Evolutionary conservation across 176 grass and related monocot species (phyloP), one percentile per base, ranked within the genome.

Genomic region (Miscanthus lutarioriparius): DNA sequence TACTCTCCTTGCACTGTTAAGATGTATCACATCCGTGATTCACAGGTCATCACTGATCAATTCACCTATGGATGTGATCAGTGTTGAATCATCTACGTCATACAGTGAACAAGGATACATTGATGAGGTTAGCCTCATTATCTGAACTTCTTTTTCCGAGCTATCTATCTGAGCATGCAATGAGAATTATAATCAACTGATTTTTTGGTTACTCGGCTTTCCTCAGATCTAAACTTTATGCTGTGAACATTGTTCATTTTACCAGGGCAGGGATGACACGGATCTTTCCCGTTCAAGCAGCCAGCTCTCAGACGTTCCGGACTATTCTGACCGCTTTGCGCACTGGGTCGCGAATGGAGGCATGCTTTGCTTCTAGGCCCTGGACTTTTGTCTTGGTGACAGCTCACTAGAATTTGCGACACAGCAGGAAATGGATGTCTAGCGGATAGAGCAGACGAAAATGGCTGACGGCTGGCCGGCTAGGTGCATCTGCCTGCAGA

Each of bases 281-380:
- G 72, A 79, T 16, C 67, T 76, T 37, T 81, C 85, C 9, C 74
- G 54, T 56, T 82, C 79, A 2, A 80, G 74, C 76, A 80, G 77
- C 76, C 75, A 85, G 73, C 37, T 84, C 39, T 72, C 28, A 19
- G 76, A 75, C 19, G 11, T 25, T 20, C 36, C 39, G 2, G 86
- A 94, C 56, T 96, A 94, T 77, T 89, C 97, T 0, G 90, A 92
- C 35, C 87, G 75, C 27, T 99, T 99, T 85, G 87, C 86, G 30
- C 47, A 91, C 5, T 99, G 97, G 97, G 84, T 99, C 48, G 86
- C 81, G 38, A 75, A 83, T 77, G 93, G 91, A 64, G 90, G 90
- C 78, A 88, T 89, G 76, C 53, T 99, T 62, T 96, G 83, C 87
- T 94, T 94, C 83, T 95, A 91, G 86, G 84, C 65, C 40, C 56